Base-by-base conservation (phyloP, 306 rosid genomes). In the Malus sieversii region DNA sequence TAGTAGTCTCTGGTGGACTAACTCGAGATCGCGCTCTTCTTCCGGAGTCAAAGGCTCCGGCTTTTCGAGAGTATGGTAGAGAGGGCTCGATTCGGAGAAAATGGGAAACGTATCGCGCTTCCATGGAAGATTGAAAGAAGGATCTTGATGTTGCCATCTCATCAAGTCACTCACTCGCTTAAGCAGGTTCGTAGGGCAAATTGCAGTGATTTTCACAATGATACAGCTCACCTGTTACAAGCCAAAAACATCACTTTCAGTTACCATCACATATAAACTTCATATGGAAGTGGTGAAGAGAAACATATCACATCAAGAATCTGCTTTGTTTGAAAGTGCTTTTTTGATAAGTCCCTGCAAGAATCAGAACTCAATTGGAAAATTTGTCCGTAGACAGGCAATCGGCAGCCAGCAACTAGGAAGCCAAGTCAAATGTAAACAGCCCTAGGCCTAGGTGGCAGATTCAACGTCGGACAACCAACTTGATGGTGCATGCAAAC, bases 121-220 rank as follows among this genome's bases (percentile, higher is more conserved):
- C 98, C 99, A 96, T 73, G 98, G 92, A 44, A 96, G 85, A 8
- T 46, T 69, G 53, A 90, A 78, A 16, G 87, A 85, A 6, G 98
- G 93, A 52, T 92, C 84, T 29, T 81, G 86, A 18, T 89, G 82
- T 75, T 96, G 88, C 99, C 99, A 96, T 79, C 99, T 90, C 15
- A 96, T 75, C 78, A 96, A 82, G 73, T 92, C 98, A 68, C 99
- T 90, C 0, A 86, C 73, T 64, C 92, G 80, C 77, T 90, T 87
- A 0, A 96, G 79, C 32, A 92, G 66, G 15, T 76, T 84, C 92
- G 87, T 80, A 44, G 99, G 99, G 32, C 98, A 96, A 63, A 96
- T 88, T 25, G 98, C 98, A 5, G 93, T 89, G 75, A 96, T 91
- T 77, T 95, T 92, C 71, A 87, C 85, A 8, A 95, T 85, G 0